Conservation (phyloP, 2,329 filamentous ascomycete species). For the Fusarium papillatum region DNA sequence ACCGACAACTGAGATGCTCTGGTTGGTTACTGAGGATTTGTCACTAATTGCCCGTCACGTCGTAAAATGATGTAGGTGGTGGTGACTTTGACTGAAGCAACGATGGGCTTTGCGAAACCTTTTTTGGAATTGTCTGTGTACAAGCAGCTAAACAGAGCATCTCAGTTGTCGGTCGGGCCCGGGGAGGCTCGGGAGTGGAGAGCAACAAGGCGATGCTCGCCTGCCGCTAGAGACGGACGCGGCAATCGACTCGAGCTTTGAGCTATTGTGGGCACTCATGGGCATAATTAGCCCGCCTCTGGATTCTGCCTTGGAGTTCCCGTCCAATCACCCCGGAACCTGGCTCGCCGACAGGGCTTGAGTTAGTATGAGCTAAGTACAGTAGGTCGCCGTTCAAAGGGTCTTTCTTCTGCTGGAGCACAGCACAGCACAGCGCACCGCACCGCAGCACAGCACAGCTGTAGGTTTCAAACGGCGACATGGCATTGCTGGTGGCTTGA, state of each 20-base stretch:
- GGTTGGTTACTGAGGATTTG: constrained; percentile 25
- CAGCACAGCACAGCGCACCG: not conserved
- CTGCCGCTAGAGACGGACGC: constrained; percentile 20
- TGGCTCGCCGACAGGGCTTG: constrained; percentile 21
- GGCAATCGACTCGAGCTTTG: constrained; percentile 25
- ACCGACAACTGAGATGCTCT: constrained; percentile 6
- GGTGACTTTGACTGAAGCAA: constrained; percentile 12
- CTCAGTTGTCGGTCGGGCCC: not conserved
- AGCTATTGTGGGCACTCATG: constrained; percentile 27
- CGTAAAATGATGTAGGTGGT: not conserved
- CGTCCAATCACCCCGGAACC: constrained; percentile 3
- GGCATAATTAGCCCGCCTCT: constrained; percentile 27
- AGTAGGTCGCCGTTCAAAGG: constrained; percentile 22
- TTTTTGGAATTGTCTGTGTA: constrained; percentile 8
- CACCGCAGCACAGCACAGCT: not conserved
- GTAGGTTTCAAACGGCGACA: constrained; percentile 25
- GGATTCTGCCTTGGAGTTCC: constrained; percentile 35
- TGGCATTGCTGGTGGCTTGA: constrained; percentile 18
- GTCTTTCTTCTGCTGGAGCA: not conserved
- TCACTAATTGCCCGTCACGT: constrained; percentile 25
- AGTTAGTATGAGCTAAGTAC: constrained; percentile 8
- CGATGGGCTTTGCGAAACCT: constrained; percentile 9
- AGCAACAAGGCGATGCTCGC: constrained; percentile 30
- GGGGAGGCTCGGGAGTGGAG: constrained; percentile 6
- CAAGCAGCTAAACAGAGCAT: not conserved